Percentiles rank a stretch among this genome's conserved stretches.
These are phyloP conservation scores for Cucurbita ficifolia DNA, from an alignment of 306 rosid species.

Conservation along the genomic window DNA sequence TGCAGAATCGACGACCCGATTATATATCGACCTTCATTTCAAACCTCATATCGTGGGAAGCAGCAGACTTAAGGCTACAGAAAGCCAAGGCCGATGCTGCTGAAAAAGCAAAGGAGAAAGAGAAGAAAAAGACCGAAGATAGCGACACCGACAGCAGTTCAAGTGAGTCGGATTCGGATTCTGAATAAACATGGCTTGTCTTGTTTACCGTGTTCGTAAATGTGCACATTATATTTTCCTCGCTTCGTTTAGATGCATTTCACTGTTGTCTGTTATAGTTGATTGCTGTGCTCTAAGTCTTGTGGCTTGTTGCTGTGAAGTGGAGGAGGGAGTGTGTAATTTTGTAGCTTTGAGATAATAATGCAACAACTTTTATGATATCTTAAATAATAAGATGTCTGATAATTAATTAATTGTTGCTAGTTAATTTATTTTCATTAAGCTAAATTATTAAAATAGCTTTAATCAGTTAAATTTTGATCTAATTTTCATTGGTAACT, in stretches of 20 bases:
- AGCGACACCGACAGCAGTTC: not conserved
- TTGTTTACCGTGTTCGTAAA: not conserved
- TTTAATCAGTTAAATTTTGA: no score
- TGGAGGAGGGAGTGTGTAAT: not conserved
- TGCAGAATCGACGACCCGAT: slow-evolving; percentile 47
- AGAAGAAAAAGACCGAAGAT: not conserved
- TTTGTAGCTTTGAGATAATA: not conserved
- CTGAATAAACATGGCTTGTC: not conserved
- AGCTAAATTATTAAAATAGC: no score
- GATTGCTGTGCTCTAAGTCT: not conserved
- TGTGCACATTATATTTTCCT: not conserved
- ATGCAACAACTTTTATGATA: not conserved
- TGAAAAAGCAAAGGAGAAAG: slow-evolving; percentile 14
- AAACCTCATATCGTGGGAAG: slow-evolving; percentile 83
- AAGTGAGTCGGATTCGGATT: not conserved
- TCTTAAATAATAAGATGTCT: no score
- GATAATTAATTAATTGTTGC: no score
- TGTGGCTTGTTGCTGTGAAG: not conserved
- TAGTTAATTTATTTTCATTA: no score
- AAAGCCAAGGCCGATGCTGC: slow-evolving; percentile 30
- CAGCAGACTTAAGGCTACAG: slow-evolving; percentile 52
- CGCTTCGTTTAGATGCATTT: not conserved
- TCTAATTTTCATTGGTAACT: no score
- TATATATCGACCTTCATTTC: slow-evolving; percentile 57
- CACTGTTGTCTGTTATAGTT: not conserved